phyloP scores from a whole-genome alignment of 345 rosid species.

The Acer campestre region DNA sequence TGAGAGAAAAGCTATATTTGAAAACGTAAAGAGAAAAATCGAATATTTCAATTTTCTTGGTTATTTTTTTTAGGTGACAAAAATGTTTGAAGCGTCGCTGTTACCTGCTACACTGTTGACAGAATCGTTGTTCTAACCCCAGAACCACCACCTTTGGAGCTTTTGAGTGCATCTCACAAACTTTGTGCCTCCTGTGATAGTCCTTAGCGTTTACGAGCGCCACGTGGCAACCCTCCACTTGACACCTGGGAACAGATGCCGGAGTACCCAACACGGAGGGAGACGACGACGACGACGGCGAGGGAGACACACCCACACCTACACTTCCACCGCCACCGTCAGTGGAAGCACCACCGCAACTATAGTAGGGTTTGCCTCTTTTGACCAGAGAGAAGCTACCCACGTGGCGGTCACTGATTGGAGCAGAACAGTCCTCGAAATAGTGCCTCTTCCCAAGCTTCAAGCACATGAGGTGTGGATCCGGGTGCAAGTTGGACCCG shows the following conservation, averaged over 20 bases:
- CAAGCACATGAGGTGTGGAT: slow-evolving; percentile 56
- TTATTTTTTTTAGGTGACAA: neutral
- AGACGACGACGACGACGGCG: slow-evolving; percentile 19
- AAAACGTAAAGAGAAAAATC: neutral
- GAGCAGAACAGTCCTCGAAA: slow-evolving; percentile 37
- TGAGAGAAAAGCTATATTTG: neutral
- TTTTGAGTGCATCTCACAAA: slow-evolving; percentile 80
- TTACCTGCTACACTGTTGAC: slow-evolving; percentile 95
- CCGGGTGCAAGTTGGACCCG: slow-evolving; percentile 40
- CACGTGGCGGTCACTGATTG: slow-evolving; percentile 8
- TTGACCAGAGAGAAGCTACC: slow-evolving; percentile 28
- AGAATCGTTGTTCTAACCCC: slow-evolving; percentile 78
- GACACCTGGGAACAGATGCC: slow-evolving; percentile 58
- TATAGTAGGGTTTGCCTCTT: slow-evolving; percentile 34
- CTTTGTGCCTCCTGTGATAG: slow-evolving; percentile 80
- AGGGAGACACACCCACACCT: neutral
- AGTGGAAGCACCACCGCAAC: neutral
- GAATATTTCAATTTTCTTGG: neutral
- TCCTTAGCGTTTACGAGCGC: slow-evolving; percentile 62
- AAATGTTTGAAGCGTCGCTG: neutral
- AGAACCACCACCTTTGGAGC: slow-evolving; percentile 62
- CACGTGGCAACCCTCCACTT: slow-evolving; percentile 72
- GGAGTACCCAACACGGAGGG: slow-evolving; percentile 16
- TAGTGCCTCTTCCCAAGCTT: slow-evolving; percentile 60
- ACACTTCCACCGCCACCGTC: neutral